phyloP scores from a whole-genome alignment of 2,329 filamentous ascomycete species.

The Clarireedia sp. region DNA sequence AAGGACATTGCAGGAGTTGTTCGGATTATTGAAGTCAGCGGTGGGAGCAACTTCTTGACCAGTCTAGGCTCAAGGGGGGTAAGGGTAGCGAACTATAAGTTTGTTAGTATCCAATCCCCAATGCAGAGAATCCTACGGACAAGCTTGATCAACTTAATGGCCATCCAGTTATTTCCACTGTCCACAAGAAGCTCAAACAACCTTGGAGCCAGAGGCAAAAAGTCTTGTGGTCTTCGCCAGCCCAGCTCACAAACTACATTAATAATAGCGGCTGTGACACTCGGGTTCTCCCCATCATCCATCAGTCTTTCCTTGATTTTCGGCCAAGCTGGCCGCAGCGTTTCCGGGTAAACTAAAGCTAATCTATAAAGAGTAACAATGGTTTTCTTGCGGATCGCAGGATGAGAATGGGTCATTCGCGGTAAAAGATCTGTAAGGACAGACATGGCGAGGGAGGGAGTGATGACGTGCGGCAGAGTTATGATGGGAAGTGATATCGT shows the following conservation, averaged over 20 bases:
- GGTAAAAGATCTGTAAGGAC: slow-evolving; percentile 80
- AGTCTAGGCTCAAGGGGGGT: slow-evolving; percentile 88
- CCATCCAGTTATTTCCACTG: slow-evolving; percentile 98
- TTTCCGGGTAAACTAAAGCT: slow-evolving; percentile 93
- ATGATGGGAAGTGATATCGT: slow-evolving; percentile 80
- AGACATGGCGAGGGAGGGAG: slow-evolving; percentile 82
- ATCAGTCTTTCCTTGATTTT: slow-evolving; percentile 93
- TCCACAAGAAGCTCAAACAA: slow-evolving; percentile 89
- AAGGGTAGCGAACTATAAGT: slow-evolving; percentile 75
- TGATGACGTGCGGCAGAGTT: slow-evolving; percentile 91
- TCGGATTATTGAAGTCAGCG: slow-evolving; percentile 84
- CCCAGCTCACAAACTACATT: slow-evolving; percentile 96
- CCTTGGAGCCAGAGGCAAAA: slow-evolving; percentile 81
- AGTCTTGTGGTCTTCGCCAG: slow-evolving; percentile 89
- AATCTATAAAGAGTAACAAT: slow-evolving; percentile 90
- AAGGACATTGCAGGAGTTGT: slow-evolving; percentile 98
- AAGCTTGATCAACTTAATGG: slow-evolving; percentile 96
- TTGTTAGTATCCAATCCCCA: slow-evolving; percentile 56
- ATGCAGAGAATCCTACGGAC: slow-evolving; percentile 40
- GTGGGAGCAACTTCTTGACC: slow-evolving; percentile 83
- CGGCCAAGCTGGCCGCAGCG: slow-evolving; percentile 85
- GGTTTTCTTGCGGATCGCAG: slow-evolving; percentile 87
- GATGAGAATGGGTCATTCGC: slow-evolving; percentile 75
- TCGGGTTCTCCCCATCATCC: slow-evolving; percentile 82
- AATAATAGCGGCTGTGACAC: slow-evolving; percentile 90